Evolutionary conservation across 495 filamentous ascomycete genomes (phyloP), one percentile per base, ranked within the genome.

Genomic region (Saxispiralis lemnorum): DNA sequence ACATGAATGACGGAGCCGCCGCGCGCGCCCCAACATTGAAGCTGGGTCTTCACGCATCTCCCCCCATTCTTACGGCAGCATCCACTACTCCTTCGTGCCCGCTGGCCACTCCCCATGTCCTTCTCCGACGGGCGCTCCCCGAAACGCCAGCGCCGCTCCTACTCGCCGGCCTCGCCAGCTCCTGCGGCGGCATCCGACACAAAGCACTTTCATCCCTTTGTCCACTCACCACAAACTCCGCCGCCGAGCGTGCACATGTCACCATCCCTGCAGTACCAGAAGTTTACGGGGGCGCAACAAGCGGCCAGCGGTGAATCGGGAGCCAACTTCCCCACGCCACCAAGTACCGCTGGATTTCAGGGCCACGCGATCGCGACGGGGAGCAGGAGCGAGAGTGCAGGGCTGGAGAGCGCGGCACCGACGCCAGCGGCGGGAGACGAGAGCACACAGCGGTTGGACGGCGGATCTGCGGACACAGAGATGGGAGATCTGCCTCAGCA

Each of bases 301-400:
- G 44, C 41, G 15, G 48, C 45, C 35, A 58, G 59, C 17, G 21
- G 30, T 31, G 40, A 14, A 6, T 24, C 38, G 4, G 15, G 38
- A 1, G 47, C 39, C 24, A 53, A 60, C 15, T 60, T 65, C 15
- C 62, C 65, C 19, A 69, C 67, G 1, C 66, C 66, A 15, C 55
- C 59, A 7, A 68, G 60, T 42, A 61, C 59, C 35, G 53, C 57
- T 31, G 41, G 46, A 6, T 46, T 49, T 9, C 31, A 38, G 16
- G 39, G 46, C 39, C 45, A 49, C 31, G 20, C 30, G 21, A 35
- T 43, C 24, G 36, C 17, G 38, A 13, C 36, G 18, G 43, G 21
- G 17, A 28, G 38, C 30, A 48, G 49, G 7, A 47, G 42, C 21
- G 45, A 42, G 30, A 45, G 49, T 15, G 33, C 31, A 4, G 47